Percentiles rank a stretch among this genome's conserved stretches.
Conservation (phyloP, 768 basidiomycete genomes). For the Lepiota venenata region DNA sequence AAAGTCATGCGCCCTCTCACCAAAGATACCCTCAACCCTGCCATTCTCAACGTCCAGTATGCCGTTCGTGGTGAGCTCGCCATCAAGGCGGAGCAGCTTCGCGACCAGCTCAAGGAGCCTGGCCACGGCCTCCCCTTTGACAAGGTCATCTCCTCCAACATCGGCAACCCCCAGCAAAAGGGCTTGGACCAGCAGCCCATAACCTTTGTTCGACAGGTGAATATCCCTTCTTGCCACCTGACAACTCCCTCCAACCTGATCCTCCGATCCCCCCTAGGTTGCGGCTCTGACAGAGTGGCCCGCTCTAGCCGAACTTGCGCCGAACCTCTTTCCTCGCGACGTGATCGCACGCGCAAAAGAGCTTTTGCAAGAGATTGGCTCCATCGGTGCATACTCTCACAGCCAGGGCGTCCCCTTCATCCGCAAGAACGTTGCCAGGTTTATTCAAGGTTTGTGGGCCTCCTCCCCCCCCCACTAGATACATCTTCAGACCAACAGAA, state of each 20-base stretch:
- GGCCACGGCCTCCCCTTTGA: conserved; percentile 74
- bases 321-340: conserved; percentile 79
- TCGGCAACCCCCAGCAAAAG: conserved; percentile 96
- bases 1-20: conserved; percentile 57
- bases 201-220: conserved; percentile 90
- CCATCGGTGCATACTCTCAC: conserved; percentile 93
- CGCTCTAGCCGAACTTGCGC: conserved; percentile 71
- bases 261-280: conserved; percentile 46
- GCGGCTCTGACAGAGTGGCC: conserved; percentile 93
- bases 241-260: neutral
- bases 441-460: conserved; percentile 68
- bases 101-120: conserved; percentile 61
- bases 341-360: conserved; percentile 80
- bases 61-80: conserved; percentile 97
- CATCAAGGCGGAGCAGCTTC: conserved; percentile 85
- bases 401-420: conserved; percentile 91
- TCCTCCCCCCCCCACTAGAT: conserved; percentile 5
- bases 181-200: conserved; percentile 92
- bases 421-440: conserved; percentile 83
- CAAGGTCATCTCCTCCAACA: conserved; percentile 91
- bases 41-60: conserved; percentile 86
- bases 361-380: conserved; percentile 83
- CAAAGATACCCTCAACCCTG: conserved; percentile 73
- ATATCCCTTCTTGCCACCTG: neutral
- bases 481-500: neutral